phyloP scores from a whole-genome alignment of 768 basidiomycete species.

The Auriscalpium vulgare region DNA sequence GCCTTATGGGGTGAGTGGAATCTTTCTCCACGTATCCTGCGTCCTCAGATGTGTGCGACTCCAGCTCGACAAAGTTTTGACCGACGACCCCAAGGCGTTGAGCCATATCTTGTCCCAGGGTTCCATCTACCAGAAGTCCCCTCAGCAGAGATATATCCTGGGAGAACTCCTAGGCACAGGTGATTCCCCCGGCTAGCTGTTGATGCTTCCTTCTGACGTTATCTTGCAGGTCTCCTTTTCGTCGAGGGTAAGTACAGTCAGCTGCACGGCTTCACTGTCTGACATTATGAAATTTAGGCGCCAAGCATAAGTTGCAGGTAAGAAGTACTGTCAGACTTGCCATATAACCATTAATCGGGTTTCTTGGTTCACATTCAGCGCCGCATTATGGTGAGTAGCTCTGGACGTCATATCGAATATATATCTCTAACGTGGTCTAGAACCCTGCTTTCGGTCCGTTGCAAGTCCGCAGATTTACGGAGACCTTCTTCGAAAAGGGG shows the following conservation, averaged over 20 bases:
- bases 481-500: background rate
- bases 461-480: background rate
- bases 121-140: background rate
- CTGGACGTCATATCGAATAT: background rate
- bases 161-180: background rate
- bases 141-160: background rate
- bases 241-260: background rate
- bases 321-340: background rate
- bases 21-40: background rate
- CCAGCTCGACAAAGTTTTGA: background rate
- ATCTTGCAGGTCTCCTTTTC: background rate
- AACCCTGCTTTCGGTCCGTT: conserved; percentile 1
- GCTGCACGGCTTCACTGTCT: background rate
- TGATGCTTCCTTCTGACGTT: background rate
- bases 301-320: background rate
- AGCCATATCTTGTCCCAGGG: background rate
- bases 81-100: background rate
- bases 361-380: background rate
- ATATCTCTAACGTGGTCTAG: background rate
- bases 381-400: background rate
- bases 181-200: background rate
- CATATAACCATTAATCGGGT: background rate
- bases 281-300: background rate
- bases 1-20: background rate
- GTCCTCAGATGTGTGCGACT: background rate